Evolutionary conservation across 208 protist genomes (phyloP), one percentile per base, ranked within the genome.

Genomic region (Phytomonas sp.): DNA sequence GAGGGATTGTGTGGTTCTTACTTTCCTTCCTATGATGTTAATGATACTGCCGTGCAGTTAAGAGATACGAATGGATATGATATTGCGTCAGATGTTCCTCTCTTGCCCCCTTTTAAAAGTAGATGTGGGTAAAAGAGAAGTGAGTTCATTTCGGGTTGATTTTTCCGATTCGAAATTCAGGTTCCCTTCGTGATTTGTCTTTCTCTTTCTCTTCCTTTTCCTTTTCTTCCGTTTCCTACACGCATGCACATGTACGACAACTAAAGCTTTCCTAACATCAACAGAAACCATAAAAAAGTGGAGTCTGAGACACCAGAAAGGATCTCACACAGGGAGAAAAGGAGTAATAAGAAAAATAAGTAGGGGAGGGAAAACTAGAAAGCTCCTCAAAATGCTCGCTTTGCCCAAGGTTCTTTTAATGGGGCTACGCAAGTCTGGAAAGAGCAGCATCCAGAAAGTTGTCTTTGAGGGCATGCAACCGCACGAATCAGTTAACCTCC

Each of bases 391-490:
- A 67, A 31, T 67, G 64, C 66, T 94, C 8, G 78, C 82, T 2
- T 81, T 94, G 6, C 91, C 89, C 4, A 91, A 92, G 67, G 91
- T 96, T 51, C 81, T 96, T 51, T 77, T 96, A 29, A 87, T 94
- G 85, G 91, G 91, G 1, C 80, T 96, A 11, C 82, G 88, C 51
- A 96, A 93, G 78, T 94, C 88, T 17, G 91, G 91, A 26, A 96
- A 96, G 68, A 96, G 86, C 59, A 96, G 91, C 74, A 96, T 96
- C 72, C 91, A 96, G 62, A 91, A 92, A 66, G 88, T 96, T 60
- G 88, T 96, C 4, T 96, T 96, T 73, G 84, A 92, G 33, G 85
- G 85, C 53, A 94, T 96, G 88, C 82, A 91, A 78, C 88, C 91
- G 30, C 85, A 96, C 71, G 84, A 96, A 65, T 89, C 86, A 0